These are phyloP conservation scores for Backusella tarrabulga DNA, from an alignment of 192 early-diverging fungal genomes.

Conservation along the genomic window DNA sequence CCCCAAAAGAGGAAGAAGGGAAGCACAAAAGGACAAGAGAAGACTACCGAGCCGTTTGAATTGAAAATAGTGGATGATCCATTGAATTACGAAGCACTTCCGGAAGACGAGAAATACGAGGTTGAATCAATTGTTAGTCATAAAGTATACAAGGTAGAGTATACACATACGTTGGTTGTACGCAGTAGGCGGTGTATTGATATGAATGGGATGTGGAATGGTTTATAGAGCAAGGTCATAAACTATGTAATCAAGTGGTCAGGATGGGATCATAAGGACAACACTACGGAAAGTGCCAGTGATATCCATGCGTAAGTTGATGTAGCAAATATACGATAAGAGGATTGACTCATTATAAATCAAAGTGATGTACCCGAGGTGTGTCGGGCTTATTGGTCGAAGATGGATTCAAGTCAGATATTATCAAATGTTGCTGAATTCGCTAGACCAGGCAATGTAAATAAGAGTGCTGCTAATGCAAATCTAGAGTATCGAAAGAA, in stretches of 20 bases:
- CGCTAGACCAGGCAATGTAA: background rate
- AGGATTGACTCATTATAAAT: background rate
- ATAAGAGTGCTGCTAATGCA: background rate
- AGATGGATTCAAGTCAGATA: background rate
- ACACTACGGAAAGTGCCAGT: background rate
- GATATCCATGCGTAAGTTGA: slow-evolving; percentile 9
- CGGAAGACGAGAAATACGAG: background rate
- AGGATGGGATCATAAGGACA: background rate
- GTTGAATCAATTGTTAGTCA: background rate
- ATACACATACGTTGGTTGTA: background rate
- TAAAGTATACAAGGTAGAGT: slow-evolving; percentile 8
- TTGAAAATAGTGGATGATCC: background rate
- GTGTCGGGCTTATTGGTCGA: slow-evolving; percentile 11
- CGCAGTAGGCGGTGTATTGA: background rate
- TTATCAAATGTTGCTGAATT: background rate
- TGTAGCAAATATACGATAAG: background rate
- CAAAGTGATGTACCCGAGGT: slow-evolving; percentile 5
- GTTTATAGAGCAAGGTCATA: background rate
- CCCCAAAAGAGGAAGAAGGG: background rate
- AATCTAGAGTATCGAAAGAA: background rate
- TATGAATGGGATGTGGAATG: background rate
- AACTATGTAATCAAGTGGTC: slow-evolving; percentile 13
- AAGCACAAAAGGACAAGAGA: background rate
- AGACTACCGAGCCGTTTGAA: background rate
- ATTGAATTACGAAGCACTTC: background rate